Conservation (phyloP, 2,329 filamentous ascomycete species). For the Fusarium caatingaense region DNA sequence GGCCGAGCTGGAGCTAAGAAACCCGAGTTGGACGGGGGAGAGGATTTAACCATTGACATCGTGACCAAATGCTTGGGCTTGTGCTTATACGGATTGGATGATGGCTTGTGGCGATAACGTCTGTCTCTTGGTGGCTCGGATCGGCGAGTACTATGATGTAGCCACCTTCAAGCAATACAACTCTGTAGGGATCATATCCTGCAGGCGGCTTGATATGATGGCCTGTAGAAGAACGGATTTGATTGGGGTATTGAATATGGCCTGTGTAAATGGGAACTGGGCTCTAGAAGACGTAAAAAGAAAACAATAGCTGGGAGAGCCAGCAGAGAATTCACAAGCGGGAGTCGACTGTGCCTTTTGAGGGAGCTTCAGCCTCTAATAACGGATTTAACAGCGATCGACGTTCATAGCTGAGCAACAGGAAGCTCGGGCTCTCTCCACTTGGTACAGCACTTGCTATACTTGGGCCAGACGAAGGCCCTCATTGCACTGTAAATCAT, state of each 20-base stretch:
- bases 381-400: slow-evolving; percentile 35
- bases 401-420: slow-evolving; percentile 29
- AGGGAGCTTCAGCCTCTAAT: slow-evolving; percentile 30
- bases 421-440: slow-evolving; percentile 31
- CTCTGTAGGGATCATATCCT: slow-evolving; percentile 43
- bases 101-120: slow-evolving; percentile 36
- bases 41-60: slow-evolving; percentile 40
- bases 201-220: slow-evolving; percentile 25
- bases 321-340: neutral
- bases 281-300: neutral
- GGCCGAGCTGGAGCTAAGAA: slow-evolving; percentile 53
- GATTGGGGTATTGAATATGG: slow-evolving; percentile 11
- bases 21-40: slow-evolving; percentile 33
- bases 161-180: slow-evolving; percentile 40
- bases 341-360: slow-evolving; percentile 5
- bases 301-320: neutral
- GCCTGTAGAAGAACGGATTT: slow-evolving; percentile 1
- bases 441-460: slow-evolving; percentile 6
- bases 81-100: slow-evolving; percentile 20
- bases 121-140: slow-evolving; percentile 37
- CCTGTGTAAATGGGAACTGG: slow-evolving; percentile 15
- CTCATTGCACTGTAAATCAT: slow-evolving; percentile 20
- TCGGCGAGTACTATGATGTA: slow-evolving; percentile 45
- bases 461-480: slow-evolving; percentile 24
- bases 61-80: slow-evolving; percentile 2